Conservation (phyloP, 176 grass and related monocot genomes). For the Sorghum bicolor region DNA sequence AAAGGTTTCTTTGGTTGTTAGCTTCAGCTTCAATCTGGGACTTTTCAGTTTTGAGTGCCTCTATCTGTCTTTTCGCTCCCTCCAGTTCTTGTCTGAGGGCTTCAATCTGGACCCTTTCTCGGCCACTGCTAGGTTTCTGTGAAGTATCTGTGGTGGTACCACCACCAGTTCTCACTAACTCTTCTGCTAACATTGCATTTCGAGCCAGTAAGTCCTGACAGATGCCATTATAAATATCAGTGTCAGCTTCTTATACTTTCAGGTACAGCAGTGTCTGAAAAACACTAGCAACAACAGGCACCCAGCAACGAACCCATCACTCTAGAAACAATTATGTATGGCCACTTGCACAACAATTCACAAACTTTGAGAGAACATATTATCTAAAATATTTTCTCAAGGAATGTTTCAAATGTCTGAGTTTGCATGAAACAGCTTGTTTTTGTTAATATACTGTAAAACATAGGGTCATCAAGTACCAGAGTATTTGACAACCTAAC, state of each 20-base stretch:
- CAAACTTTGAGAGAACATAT: constrained; percentile 8
- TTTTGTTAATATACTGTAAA: constrained; percentile 36
- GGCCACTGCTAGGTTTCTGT: constrained; percentile 53
- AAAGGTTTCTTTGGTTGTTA: constrained; percentile 66
- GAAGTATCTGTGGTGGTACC: constrained; percentile 50
- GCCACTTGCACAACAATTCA: not conserved
- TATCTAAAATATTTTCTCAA: constrained; percentile 37
- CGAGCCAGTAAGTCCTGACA: constrained; percentile 77
- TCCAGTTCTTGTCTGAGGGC: constrained; percentile 81
- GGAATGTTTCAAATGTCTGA: constrained; percentile 23
- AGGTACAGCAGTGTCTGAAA: constrained; percentile 19
- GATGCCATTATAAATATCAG: constrained; percentile 27
- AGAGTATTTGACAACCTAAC: not conserved
- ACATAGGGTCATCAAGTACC: not conserved
- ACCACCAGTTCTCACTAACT: constrained; percentile 66
- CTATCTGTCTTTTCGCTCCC: constrained; percentile 50
- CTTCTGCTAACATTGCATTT: constrained; percentile 91
- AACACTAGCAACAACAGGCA: not conserved
- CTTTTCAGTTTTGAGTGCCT: constrained; percentile 67
- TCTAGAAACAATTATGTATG: not conserved
- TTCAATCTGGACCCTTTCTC: constrained; percentile 80
- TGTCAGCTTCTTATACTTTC: constrained; percentile 15
- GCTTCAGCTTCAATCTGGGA: constrained; percentile 69
- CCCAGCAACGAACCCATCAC: not conserved
- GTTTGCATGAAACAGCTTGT: constrained; percentile 40